Percentiles rank a stretch among this genome's conserved stretches.
These are phyloP conservation scores for Kwoniella shandongensis DNA, from an alignment of 768 basidiomycete genomes.

Conservation along the genomic window DNA sequence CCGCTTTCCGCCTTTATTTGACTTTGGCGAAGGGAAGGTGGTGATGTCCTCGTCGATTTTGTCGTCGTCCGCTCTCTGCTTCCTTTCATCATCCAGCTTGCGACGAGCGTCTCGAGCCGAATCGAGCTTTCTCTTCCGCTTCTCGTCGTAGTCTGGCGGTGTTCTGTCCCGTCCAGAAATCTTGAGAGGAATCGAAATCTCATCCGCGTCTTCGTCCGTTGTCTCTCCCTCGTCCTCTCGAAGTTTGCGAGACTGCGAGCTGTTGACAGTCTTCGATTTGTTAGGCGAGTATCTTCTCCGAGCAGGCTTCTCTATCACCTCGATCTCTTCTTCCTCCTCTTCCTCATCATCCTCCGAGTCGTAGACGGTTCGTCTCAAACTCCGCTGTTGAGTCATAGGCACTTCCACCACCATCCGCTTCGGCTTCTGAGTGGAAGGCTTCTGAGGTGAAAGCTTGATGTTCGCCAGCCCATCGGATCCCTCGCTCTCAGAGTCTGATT, in stretches of 20 bases:
- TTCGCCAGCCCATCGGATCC: slow-evolving; percentile 34
- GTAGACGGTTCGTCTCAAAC: slow-evolving; percentile 5
- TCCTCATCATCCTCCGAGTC: slow-evolving; percentile 17
- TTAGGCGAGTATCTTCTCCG: no score
- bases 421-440: background rate
- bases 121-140: no score
- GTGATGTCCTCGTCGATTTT: slow-evolving; percentile 16
- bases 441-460: slow-evolving; percentile 15
- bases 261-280: background rate
- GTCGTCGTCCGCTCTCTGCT: slow-evolving; percentile 7
- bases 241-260: no score
- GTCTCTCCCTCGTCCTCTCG: background rate
- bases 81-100: background rate
- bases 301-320: slow-evolving; percentile 1
- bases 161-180: no score
- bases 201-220: background rate
- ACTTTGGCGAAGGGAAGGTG: slow-evolving; percentile 7
- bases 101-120: background rate
- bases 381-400: slow-evolving; percentile 10
- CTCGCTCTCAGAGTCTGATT: slow-evolving; percentile 23
- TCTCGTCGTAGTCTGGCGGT: no score
- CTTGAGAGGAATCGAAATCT: background rate
- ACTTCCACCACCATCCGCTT: background rate
- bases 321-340: slow-evolving; percentile 10
- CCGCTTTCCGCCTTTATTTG: background rate